These are phyloP conservation scores for Psilocybe tampanensis DNA, from an alignment of 768 basidiomycete genomes.

Conservation along the genomic window DNA sequence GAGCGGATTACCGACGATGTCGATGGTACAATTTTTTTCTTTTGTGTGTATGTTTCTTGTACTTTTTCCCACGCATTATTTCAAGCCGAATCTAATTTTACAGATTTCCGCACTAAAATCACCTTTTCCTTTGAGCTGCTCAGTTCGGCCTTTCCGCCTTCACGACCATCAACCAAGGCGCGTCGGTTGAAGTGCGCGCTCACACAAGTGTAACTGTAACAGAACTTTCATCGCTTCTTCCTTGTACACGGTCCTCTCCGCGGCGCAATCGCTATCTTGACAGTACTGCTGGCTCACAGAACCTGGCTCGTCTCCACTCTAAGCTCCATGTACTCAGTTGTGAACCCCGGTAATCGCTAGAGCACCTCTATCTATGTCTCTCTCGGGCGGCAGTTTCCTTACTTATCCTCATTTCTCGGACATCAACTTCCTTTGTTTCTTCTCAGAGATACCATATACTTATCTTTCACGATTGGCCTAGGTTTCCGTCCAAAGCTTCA, in stretches of 20 bases:
- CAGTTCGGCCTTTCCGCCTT: constrained; percentile 7
- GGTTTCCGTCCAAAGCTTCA: not conserved
- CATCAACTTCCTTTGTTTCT: not conserved
- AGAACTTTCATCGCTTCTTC: not conserved
- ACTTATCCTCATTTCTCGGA: not conserved
- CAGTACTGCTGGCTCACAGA: not conserved
- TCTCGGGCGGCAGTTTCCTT: not conserved
- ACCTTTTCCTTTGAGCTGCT: not conserved
- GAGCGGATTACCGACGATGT: constrained; percentile 2
- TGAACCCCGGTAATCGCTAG: constrained; percentile 1
- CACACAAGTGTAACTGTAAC: constrained; percentile 1
- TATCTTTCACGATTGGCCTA: not conserved
- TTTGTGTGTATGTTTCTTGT: not conserved
- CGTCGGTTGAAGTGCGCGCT: constrained; percentile 3
- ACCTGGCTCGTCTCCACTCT: constrained; percentile 5
- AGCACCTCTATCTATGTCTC: not conserved
- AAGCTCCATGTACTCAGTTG: not conserved
- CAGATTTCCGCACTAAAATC: not conserved
- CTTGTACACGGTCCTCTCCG: constrained; percentile 2
- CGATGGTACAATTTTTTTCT: not conserved
- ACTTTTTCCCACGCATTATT: not conserved
- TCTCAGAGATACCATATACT: not conserved
- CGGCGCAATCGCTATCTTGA: constrained; percentile 1
- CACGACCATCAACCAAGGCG: constrained; percentile 11
- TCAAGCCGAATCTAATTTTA: not conserved